Conservation (phyloP, 129 eudicot species). For the Lonicera japonica region DNA sequence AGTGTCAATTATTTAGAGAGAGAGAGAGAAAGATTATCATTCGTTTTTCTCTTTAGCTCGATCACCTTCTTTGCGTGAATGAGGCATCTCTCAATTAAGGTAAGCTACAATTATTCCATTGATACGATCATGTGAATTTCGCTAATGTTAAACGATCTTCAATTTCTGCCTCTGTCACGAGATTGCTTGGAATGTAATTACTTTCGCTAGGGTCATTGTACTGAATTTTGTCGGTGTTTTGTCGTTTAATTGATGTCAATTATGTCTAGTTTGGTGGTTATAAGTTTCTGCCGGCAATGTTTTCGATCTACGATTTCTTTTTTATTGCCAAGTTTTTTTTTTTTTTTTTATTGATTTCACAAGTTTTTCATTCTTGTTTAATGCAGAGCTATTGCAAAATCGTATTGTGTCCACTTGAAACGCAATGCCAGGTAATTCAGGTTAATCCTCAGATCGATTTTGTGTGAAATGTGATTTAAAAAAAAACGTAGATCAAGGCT, state of each 20-base stretch:
- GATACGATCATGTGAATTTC: not conserved
- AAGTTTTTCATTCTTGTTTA: slow-evolving; percentile 7
- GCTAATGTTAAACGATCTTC: not conserved
- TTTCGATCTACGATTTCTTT: too few species aligned
- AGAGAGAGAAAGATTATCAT: not conserved
- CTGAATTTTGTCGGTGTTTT: slow-evolving; percentile 15
- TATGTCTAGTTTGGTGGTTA: too few species aligned
- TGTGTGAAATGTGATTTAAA: not conserved
- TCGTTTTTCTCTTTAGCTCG: too few species aligned
- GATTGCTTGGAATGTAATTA: not conserved
- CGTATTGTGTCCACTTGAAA: slow-evolving; percentile 5
- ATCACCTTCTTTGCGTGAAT: not conserved
- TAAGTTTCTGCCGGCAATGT: too few species aligned
- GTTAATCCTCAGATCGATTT: not conserved
- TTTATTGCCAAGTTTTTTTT: not conserved
- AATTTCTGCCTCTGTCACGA: not conserved
- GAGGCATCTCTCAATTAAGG: not conserved
- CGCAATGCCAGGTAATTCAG: slow-evolving; percentile 46
- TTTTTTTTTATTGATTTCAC: not conserved
- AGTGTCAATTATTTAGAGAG: not conserved
- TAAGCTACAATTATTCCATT: not conserved
- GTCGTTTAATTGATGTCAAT: too few species aligned
- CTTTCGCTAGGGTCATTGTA: not conserved
- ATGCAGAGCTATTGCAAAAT: slow-evolving; percentile 21
- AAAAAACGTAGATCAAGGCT: not conserved